Evolutionary conservation across 352 stramenopile species (phyloP).

Genomic region (Globisporangium cystogenes): DNA sequence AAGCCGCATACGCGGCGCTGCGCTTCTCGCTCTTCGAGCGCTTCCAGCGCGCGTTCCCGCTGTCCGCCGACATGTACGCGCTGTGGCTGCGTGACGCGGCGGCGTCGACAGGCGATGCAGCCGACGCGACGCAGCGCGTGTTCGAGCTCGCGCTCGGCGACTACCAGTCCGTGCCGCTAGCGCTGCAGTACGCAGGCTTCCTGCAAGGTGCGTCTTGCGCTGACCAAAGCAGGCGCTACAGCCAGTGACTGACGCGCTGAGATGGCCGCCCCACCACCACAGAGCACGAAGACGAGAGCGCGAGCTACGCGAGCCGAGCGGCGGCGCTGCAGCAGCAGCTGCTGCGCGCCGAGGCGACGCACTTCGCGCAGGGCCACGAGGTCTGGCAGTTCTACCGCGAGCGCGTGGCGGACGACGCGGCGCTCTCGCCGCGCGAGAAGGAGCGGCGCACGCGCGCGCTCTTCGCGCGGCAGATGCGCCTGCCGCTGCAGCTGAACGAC

Average conservation of each 20-base stretch:
- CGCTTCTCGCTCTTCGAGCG: constrained; percentile 27
- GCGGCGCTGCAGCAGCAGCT: constrained; percentile 23
- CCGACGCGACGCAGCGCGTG: constrained; percentile 21
- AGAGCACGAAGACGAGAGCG: background rate
- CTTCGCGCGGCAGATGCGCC: constrained; percentile 44
- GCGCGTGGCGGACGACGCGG: constrained; percentile 12
- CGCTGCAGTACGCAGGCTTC: constrained; percentile 31
- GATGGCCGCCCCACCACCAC: too few species aligned
- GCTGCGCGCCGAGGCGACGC: constrained; percentile 29
- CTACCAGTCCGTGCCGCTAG: constrained; percentile 53
- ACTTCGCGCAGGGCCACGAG: constrained; percentile 57
- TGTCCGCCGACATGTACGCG: constrained; percentile 49
- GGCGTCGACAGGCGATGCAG: background rate
- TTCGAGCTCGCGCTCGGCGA: constrained; percentile 35
- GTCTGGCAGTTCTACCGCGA: constrained; percentile 58
- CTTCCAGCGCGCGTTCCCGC: constrained; percentile 52
- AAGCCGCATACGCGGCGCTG: constrained; percentile 15
- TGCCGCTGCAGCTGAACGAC: constrained; percentile 70
- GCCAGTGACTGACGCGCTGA: background rate
- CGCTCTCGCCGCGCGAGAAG: constrained; percentile 17
- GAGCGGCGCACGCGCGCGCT: constrained; percentile 32
- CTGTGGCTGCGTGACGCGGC: constrained; percentile 44
- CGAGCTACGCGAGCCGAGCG: background rate
- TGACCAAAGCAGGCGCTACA: background rate
- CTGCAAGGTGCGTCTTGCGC: constrained; percentile 17